A percentile compares a stretch with the other conserved stretches of the same genome.
phyloP scores from a whole-genome alignment of 768 basidiomycete species.

The Rhodocollybia butyracea region DNA sequence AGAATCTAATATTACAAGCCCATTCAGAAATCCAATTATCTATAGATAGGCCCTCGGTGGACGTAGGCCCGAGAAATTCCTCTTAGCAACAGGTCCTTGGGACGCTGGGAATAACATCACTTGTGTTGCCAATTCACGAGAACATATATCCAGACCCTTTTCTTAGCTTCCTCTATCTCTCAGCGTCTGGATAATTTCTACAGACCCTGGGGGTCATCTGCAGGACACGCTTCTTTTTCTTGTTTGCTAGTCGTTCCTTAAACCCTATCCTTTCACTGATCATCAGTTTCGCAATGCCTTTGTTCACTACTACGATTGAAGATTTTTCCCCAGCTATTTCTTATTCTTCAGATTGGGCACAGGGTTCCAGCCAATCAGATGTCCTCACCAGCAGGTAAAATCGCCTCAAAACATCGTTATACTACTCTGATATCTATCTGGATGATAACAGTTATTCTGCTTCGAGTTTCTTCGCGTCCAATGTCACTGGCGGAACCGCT shows the following conservation, averaged over 20 bases:
- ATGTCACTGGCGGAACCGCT: slow-evolving; percentile 22
- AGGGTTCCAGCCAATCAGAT: not conserved
- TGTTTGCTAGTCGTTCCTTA: not conserved
- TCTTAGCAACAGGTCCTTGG: not conserved
- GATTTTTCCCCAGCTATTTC: slow-evolving; percentile 31
- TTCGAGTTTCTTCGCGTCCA: slow-evolving; percentile 6
- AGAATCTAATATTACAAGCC: no score
- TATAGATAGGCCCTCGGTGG: no score
- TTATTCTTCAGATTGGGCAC: slow-evolving; percentile 18
- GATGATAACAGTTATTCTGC: slow-evolving; percentile 1
- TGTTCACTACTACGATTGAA: slow-evolving; percentile 29
- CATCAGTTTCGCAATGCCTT: slow-evolving; percentile 15
- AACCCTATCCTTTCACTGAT: not conserved
- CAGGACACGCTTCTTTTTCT: not conserved
- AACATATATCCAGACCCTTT: no score
- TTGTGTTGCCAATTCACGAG: no score
- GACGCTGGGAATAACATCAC: not conserved
- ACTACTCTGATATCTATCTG: not conserved
- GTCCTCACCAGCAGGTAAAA: not conserved
- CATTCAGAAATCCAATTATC: no score
- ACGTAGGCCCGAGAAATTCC: no score
- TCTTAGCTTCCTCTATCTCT: not conserved
- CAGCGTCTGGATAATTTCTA: not conserved
- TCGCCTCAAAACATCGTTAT: slow-evolving; percentile 1
- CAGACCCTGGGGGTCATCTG: slow-evolving; percentile 7